phyloP scores from a whole-genome alignment of 768 basidiomycete genomes.

The Mycena olivaceomarginata region DNA sequence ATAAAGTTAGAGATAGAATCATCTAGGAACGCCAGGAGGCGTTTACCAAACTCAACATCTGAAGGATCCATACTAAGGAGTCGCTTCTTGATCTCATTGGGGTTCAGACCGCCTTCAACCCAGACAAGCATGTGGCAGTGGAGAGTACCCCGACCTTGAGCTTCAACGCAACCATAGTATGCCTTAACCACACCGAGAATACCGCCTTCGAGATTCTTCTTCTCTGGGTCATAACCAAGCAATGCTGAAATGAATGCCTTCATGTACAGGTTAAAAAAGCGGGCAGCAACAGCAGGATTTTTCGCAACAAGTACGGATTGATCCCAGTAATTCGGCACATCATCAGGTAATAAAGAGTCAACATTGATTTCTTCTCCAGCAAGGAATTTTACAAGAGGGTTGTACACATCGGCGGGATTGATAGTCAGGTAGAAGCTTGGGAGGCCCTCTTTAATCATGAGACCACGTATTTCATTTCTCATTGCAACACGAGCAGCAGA shows the following conservation, averaged over 20 bases:
- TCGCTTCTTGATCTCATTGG: slow-evolving; percentile 24
- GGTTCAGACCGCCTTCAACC: slow-evolving; percentile 7
- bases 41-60: slow-evolving; percentile 19
- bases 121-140: no score
- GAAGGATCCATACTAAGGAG: not conserved
- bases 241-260: no score
- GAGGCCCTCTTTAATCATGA: not conserved
- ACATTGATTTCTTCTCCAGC: slow-evolving; percentile 5
- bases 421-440: slow-evolving; percentile 3
- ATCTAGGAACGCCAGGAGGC: slow-evolving; percentile 24
- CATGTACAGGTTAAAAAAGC: no score
- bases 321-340: slow-evolving; percentile 5
- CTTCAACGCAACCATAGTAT: no score
- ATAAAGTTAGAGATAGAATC: slow-evolving; percentile 28
- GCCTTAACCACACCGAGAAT: no score
- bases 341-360: not conserved
- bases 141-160: no score
- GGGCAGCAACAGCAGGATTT: slow-evolving; percentile 6
- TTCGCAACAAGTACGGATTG: slow-evolving; percentile 18
- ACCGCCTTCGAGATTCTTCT: no score
- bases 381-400: slow-evolving; percentile 3
- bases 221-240: not conserved
- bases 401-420: not conserved
- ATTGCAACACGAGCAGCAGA: slow-evolving; percentile 7
- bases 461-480: not conserved